These are phyloP conservation scores for Tremellales sp. DNA, from an alignment of 1,284 basidiomycete genomes.

Conservation along the genomic window DNA sequence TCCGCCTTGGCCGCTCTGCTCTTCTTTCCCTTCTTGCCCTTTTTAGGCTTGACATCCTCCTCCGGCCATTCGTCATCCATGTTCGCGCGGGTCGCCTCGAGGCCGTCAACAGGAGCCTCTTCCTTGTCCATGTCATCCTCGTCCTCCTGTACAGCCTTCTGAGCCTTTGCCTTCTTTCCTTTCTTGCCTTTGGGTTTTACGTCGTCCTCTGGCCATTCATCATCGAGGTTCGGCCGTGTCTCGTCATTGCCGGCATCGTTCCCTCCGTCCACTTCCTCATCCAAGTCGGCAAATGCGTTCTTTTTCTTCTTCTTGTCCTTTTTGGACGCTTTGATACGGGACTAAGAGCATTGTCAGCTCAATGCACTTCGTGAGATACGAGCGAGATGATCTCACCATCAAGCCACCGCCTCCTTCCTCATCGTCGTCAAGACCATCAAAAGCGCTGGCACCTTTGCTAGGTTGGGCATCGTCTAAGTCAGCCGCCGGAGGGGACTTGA, in stretches of 20 bases:
- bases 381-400: constrained; percentile 59
- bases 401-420: constrained; percentile 73
- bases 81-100: constrained; percentile 18
- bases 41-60: constrained; percentile 48
- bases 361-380: not conserved
- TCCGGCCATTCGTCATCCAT: constrained; percentile 49
- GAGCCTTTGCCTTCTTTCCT: constrained; percentile 23
- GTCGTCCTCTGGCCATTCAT: constrained; percentile 49
- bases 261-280: constrained; percentile 40
- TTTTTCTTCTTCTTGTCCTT: constrained; percentile 28
- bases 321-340: constrained; percentile 33
- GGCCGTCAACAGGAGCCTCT: constrained; percentile 9
- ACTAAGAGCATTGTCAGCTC: not conserved
- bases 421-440: constrained; percentile 57
- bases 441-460: constrained; percentile 45
- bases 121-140: constrained; percentile 40
- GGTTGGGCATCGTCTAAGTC: constrained; percentile 60
- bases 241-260: constrained; percentile 13
- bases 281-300: constrained; percentile 7
- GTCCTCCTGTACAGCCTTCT: constrained; percentile 14
- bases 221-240: constrained; percentile 31
- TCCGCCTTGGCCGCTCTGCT: constrained; percentile 39
- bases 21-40: constrained; percentile 57
- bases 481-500: constrained; percentile 1
- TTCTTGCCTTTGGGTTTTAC: constrained; percentile 51